Percentiles rank a stretch among this genome's conserved stretches.
Conservation (phyloP, 345 rosid genomes). For the Eucalyptus victrix region DNA sequence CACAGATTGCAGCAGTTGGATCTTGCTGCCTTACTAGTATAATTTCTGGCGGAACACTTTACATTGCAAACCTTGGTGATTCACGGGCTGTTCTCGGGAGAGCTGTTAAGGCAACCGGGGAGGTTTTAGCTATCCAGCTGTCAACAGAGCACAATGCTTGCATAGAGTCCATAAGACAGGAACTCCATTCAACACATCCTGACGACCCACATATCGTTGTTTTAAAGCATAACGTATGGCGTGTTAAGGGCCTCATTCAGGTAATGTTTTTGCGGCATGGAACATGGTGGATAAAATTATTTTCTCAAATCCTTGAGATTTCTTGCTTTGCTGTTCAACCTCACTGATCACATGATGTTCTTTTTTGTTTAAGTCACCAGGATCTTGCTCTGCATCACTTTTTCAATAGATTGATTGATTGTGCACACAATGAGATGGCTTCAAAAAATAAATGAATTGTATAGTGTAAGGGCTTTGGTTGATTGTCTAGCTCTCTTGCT, state of each 20-base stretch:
- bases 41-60: conserved; percentile 27
- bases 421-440: not conserved
- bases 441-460: not conserved
- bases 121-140: conserved; percentile 36
- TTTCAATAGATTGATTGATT: not conserved
- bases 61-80: conserved; percentile 37
- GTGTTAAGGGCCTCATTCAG: conserved; percentile 43
- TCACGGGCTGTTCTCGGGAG: conserved; percentile 44
- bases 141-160: conserved; percentile 40
- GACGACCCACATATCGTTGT: conserved; percentile 36
- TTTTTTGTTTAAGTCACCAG: not conserved
- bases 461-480: not conserved
- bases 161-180: conserved; percentile 36
- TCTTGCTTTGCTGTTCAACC: not conserved
- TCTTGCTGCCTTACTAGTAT: conserved; percentile 43
- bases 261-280: not conserved
- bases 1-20: conserved; percentile 47
- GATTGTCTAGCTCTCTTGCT: not conserved
- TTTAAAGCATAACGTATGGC: conserved; percentile 44
- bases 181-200: conserved; percentile 25
- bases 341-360: not conserved
- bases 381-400: not conserved
- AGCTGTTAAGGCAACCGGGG: conserved; percentile 29
- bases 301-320: not conserved
- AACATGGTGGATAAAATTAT: not conserved